Conservation (phyloP, 2,329 filamentous ascomycete species). For the Talaromyces piceae region DNA sequence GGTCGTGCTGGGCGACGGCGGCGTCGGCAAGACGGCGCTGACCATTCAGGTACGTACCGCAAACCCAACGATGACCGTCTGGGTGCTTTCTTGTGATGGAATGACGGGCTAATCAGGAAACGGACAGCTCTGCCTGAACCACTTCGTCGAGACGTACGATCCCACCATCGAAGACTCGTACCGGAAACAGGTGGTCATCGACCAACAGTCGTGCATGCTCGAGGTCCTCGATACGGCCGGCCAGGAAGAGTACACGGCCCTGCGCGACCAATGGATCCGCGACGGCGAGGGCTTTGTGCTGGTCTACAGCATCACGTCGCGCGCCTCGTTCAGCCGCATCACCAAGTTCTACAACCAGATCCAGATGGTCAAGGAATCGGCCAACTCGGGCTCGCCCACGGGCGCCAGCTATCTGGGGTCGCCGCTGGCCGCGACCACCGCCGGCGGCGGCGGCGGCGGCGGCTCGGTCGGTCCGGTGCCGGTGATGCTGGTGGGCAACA, state of each 20-base stretch:
- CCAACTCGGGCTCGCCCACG: constrained; percentile 47
- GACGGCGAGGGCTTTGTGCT: constrained; percentile 96
- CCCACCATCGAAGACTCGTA: constrained; percentile 63
- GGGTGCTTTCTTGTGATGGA: too few relatives aligned
- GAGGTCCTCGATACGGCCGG: constrained; percentile 95
- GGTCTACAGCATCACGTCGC: constrained; percentile 96
- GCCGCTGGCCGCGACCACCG: constrained; percentile 43
- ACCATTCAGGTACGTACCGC: constrained; percentile 62
- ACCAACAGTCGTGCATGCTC: constrained; percentile 85
- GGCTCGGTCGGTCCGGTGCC: constrained; percentile 65
- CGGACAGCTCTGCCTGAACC: constrained; percentile 92
- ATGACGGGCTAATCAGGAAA: too few relatives aligned
- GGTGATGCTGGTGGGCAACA: constrained; percentile 98
- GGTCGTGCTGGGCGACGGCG: constrained; percentile 90
- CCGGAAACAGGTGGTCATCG: constrained; percentile 71
- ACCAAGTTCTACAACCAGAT: constrained; percentile 95
- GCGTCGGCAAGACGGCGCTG: constrained; percentile 87
- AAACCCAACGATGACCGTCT: constrained; percentile 4
- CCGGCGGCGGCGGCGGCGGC: constrained; percentile 24
- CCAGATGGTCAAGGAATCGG: constrained; percentile 89
- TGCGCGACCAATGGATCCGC: constrained; percentile 96
- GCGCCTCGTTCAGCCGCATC: constrained; percentile 90
- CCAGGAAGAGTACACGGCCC: constrained; percentile 95
- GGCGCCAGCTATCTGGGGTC: constrained; percentile 44
- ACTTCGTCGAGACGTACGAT: constrained; percentile 90